phyloP scores from a whole-genome alignment of 768 basidiomycete genomes.

The Phaffia australis region DNA sequence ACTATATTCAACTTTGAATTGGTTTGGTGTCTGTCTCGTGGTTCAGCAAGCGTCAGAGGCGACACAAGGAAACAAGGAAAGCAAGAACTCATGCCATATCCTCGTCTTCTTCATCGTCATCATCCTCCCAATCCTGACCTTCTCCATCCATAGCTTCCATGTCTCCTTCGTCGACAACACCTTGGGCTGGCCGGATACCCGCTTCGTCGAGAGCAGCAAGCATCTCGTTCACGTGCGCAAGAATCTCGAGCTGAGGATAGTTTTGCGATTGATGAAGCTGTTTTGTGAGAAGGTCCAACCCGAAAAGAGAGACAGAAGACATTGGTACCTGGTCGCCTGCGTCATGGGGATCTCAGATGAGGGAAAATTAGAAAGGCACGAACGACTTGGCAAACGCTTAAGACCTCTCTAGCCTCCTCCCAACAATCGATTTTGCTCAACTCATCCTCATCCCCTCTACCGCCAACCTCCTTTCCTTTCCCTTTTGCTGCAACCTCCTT shows the following conservation, averaged over 20 bases:
- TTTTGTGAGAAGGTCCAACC: background rate
- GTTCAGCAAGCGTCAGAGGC: no score
- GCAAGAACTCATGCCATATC: background rate
- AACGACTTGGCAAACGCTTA: constrained; percentile 21
- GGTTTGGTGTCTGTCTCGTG: no score
- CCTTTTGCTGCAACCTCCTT: constrained; percentile 7
- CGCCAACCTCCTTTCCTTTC: background rate
- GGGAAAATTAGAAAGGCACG: constrained; percentile 7
- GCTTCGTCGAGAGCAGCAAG: constrained; percentile 21
- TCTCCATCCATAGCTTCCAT: background rate
- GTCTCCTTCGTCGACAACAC: constrained; percentile 24
- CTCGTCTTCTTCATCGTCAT: constrained; percentile 20
- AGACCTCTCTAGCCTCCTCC: constrained; percentile 26
- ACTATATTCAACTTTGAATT: no score
- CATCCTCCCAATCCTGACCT: constrained; percentile 13
- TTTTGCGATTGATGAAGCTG: constrained; percentile 21
- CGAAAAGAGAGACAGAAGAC: background rate
- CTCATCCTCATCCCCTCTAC: constrained; percentile 9
- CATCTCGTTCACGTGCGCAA: constrained; percentile 20
- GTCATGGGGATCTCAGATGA: background rate
- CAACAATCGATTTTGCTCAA: constrained; percentile 22
- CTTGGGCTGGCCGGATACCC: constrained; percentile 22
- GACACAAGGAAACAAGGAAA: no score
- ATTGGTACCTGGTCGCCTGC: background rate
- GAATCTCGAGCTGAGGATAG: constrained; percentile 18